Percentiles rank a stretch among this genome's conserved stretches.
Conservation (phyloP, 441 rosid species). For the Adansonia rubrostipa region DNA sequence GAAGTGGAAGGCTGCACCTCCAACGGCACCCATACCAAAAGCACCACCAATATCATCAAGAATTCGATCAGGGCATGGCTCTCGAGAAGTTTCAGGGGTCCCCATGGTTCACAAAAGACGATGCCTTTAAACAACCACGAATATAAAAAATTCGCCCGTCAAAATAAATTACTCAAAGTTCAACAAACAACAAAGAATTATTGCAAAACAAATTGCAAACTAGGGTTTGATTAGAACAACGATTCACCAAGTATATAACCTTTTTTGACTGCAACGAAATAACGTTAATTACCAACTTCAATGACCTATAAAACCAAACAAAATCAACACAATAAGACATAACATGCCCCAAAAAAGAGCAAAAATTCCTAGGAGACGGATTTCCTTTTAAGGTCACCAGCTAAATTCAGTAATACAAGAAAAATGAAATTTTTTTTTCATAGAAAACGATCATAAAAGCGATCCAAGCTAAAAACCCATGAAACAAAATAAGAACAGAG, state of each 20-base stretch:
- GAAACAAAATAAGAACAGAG: not conserved
- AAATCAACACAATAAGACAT: not conserved
- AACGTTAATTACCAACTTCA: not conserved
- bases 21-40: slow-evolving; percentile 81
- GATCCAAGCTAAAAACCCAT: not conserved
- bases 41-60: slow-evolving; percentile 80
- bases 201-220: not conserved
- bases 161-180: not conserved
- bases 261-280: not conserved
- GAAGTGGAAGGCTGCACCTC: slow-evolving; percentile 72
- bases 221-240: not conserved
- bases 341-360: not conserved
- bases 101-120: slow-evolving; percentile 44
- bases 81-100: slow-evolving; percentile 72
- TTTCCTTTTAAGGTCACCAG: not conserved
- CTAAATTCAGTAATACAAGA: not conserved
- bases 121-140: not conserved
- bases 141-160: not conserved
- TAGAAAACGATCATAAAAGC: not conserved
- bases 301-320: slow-evolving; percentile 6
- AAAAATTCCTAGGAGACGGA: not conserved
- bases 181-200: not conserved
- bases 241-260: not conserved
- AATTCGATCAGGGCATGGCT: slow-evolving; percentile 80
- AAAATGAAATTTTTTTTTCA: not conserved